Conservation (phyloP, 495 filamentous ascomycete species). For the Tuber indicum region DNA sequence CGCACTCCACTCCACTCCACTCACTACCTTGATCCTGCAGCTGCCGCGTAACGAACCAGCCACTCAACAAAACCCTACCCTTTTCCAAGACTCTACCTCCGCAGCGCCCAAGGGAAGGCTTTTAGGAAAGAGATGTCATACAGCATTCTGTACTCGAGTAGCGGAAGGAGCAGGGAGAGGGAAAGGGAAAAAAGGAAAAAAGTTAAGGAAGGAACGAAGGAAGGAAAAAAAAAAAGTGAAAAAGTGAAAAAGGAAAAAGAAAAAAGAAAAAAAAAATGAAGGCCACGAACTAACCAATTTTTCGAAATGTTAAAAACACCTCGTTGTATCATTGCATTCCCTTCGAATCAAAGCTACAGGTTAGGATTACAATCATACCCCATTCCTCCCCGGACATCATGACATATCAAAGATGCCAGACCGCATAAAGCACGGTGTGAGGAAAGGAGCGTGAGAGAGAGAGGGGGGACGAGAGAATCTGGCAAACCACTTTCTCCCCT, state of each 20-base stretch:
- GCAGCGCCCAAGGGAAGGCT: background rate
- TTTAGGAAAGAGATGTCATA: background rate
- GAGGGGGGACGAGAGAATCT: background rate
- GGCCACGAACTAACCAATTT: background rate
- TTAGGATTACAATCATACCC: background rate
- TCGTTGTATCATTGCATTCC: slow-evolving; percentile 1
- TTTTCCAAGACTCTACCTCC: background rate
- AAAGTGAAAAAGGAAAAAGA: background rate
- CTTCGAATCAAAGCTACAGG: background rate
- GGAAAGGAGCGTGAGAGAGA: background rate
- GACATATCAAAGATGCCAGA: background rate
- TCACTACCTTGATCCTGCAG: slow-evolving; percentile 5
- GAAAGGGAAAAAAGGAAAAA: background rate
- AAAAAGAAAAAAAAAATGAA: background rate
- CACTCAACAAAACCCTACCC: background rate
- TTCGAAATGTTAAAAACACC: background rate
- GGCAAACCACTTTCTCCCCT: background rate
- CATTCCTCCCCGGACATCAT: background rate
- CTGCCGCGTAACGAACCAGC: background rate
- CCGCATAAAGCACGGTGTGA: background rate
- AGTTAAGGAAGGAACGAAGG: background rate
- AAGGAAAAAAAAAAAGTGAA: background rate
- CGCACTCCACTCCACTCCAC: too few species aligned
- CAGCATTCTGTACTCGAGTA: background rate
- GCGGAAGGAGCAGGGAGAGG: background rate